A percentile compares a stretch with the other conserved stretches of the same genome.
phyloP scores from a whole-genome alignment of 768 basidiomycete species.

The Termitomyces eurrhizus region DNA sequence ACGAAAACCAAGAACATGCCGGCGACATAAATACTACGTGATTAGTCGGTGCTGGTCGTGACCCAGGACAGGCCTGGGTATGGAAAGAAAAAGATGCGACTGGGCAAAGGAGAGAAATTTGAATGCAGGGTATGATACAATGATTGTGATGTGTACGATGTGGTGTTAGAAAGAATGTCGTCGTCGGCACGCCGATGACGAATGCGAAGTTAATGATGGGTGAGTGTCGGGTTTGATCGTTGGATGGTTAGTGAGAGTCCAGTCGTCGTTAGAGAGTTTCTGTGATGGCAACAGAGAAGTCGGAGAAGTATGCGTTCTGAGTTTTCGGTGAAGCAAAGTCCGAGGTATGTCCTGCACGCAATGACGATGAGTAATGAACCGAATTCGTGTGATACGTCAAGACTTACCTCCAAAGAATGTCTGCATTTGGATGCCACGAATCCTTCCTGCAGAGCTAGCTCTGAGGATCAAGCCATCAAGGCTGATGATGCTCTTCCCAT shows the following conservation, averaged over 20 bases:
- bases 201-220: not conserved
- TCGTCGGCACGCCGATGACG: constrained; percentile 9
- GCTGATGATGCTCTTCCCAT: constrained; percentile 62
- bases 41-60: constrained; percentile 13
- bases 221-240: constrained; percentile 1
- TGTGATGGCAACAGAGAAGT: constrained; percentile 63
- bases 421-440: constrained; percentile 70
- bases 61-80: constrained; percentile 3
- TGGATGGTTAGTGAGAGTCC: not conserved
- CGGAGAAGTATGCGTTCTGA: constrained; percentile 63
- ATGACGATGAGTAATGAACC: not conserved
- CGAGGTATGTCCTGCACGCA: constrained; percentile 34
- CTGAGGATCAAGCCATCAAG: constrained; percentile 53
- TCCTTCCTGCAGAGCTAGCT: constrained; percentile 40
- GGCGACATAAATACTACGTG: constrained; percentile 16
- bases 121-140: constrained; percentile 15
- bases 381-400: not conserved
- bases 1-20: constrained; percentile 10
- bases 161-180: constrained; percentile 12
- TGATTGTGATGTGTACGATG: constrained; percentile 12
- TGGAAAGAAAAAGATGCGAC: not conserved
- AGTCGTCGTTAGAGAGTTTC: constrained; percentile 31
- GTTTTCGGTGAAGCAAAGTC: constrained; percentile 58
- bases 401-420: constrained; percentile 73
- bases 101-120: not conserved